A percentile compares a stretch with the other conserved stretches of the same genome.
phyloP scores from a whole-genome alignment of 1,139 yeast genomes.

The Yamadazyma friedrichii region DNA sequence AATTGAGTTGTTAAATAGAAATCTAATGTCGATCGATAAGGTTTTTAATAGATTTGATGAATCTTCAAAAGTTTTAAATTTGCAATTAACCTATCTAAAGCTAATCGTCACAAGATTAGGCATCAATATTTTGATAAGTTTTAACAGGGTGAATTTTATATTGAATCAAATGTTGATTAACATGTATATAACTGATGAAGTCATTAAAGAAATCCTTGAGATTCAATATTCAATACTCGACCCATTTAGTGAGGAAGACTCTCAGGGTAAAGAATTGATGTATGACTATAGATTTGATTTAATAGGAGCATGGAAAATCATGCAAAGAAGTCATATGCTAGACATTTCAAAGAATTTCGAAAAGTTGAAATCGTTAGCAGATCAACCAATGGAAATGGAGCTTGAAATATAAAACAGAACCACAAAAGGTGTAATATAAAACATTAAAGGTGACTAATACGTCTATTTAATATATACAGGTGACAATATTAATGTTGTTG shows the following conservation, averaged over 20 bases:
- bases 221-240: constrained; percentile 20
- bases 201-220: constrained; percentile 14
- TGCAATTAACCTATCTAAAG: constrained; percentile 8
- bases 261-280: constrained; percentile 20
- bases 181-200: constrained; percentile 19
- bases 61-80: constrained; percentile 6
- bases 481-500: constrained; percentile 16
- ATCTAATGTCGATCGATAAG: constrained; percentile 14
- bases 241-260: constrained; percentile 12
- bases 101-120: constrained; percentile 8
- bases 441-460: no score
- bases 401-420: not conserved
- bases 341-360: not conserved
- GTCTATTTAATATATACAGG: constrained; percentile 2
- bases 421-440: not conserved
- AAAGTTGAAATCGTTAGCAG: not conserved
- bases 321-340: not conserved
- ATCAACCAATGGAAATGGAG: constrained; percentile 1
- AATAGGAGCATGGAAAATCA: constrained; percentile 28
- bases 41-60: constrained; percentile 13
- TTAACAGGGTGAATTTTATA: constrained; percentile 28
- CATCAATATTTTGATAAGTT: constrained; percentile 18
- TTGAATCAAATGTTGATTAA: constrained; percentile 31
- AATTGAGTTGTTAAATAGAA: constrained; percentile 13
- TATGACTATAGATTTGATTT: constrained; percentile 35